Percentiles rank a stretch among this genome's conserved stretches.
phyloP scores from a whole-genome alignment of 2,329 filamentous ascomycete species.

The Aulographum hederae region DNA sequence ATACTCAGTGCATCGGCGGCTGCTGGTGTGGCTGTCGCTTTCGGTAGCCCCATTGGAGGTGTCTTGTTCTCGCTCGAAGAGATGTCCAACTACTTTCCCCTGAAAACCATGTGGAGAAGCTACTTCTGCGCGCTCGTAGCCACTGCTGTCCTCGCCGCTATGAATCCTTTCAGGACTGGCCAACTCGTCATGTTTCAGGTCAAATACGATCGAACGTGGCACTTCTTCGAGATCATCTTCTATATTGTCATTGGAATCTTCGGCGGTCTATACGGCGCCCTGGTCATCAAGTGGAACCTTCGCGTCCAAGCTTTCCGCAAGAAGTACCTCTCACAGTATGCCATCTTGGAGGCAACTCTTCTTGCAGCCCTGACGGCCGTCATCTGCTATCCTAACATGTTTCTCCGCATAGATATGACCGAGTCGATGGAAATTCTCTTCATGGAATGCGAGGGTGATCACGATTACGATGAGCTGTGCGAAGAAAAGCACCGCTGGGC shows the following conservation, averaged over 20 bases:
- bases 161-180: constrained; percentile 95
- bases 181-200: constrained; percentile 99
- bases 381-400: constrained; percentile 93
- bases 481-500: constrained; percentile 54
- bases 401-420: constrained; percentile 93
- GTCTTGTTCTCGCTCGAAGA: constrained; percentile 95
- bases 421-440: constrained; percentile 99
- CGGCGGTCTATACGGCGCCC: constrained; percentile 84
- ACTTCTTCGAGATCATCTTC: constrained; percentile 90
- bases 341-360: constrained; percentile 70
- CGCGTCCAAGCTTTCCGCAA: constrained; percentile 83
- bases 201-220: constrained; percentile 87
- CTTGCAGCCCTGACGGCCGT: constrained; percentile 71
- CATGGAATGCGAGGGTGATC: constrained; percentile 72
- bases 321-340: constrained; percentile 70
- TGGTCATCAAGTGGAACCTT: constrained; percentile 96
- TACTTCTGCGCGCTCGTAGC: constrained; percentile 96
- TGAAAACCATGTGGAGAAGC: constrained; percentile 95
- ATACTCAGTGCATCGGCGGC: constrained; percentile 89
- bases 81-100: constrained; percentile 89
- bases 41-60: constrained; percentile 91
- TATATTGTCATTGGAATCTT: constrained; percentile 85
- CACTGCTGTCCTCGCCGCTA: constrained; percentile 71
- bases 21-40: constrained; percentile 88
- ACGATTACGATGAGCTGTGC: constrained; percentile 82